Conservation (phyloP, 1,284 basidiomycete species). For the Inonotus obliquus region DNA sequence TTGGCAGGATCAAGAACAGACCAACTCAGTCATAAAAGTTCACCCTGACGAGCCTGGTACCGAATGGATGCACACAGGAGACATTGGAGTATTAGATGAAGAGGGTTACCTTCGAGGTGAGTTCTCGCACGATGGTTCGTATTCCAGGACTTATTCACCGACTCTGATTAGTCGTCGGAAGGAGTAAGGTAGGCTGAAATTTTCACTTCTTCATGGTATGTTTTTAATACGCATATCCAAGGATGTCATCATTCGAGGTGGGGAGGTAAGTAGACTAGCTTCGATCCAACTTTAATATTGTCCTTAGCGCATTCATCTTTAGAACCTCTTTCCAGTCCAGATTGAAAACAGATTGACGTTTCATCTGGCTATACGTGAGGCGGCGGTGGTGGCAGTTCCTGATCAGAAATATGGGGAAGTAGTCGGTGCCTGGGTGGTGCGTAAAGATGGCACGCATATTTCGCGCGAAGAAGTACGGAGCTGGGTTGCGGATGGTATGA, state of each 20-base stretch:
- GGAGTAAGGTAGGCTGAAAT: conserved; percentile 52
- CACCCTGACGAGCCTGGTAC: conserved; percentile 49
- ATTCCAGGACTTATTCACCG: conserved; percentile 3
- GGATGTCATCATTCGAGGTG: conserved; percentile 87
- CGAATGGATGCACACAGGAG: conserved; percentile 83
- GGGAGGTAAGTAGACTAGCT: conserved; percentile 49
- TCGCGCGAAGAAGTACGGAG: conserved; percentile 48
- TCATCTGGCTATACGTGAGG: conserved; percentile 63
- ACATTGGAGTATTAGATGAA: conserved; percentile 77
- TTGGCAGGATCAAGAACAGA: conserved; percentile 73
- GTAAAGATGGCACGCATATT: conserved; percentile 35
- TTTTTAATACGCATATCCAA: conserved; percentile 24
- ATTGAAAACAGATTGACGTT: conserved; percentile 76
- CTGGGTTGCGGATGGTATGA: conserved; percentile 56
- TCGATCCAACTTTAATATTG: not conserved
- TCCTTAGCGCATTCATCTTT: not conserved
- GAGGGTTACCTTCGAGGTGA: conserved; percentile 75
- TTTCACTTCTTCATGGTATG: not conserved
- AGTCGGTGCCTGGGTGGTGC: conserved; percentile 73
- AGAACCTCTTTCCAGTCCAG: conserved; percentile 83
- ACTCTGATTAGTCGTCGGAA: conserved; percentile 59
- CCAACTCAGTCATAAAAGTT: conserved; percentile 52
- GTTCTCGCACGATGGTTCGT: not conserved
- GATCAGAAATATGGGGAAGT: conserved; percentile 70
- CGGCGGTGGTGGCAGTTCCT: conserved; percentile 71